phyloP scores from a whole-genome alignment of 257 asterid species.

The Jacaranda mimosifolia region DNA sequence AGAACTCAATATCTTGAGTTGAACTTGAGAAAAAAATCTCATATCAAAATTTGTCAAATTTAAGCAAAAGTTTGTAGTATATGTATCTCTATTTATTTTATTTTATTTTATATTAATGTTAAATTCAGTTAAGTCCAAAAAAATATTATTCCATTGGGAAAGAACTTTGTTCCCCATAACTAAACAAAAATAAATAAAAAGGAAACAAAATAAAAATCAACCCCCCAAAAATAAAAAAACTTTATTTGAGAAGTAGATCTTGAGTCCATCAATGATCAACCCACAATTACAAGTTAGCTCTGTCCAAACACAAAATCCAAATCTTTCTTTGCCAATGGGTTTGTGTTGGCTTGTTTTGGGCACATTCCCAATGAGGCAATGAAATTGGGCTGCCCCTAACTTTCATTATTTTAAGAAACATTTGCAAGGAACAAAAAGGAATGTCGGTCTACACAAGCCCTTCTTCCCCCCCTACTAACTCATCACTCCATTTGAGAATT shows the following conservation, averaged over 20 bases:
- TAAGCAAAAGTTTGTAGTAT: too few species aligned
- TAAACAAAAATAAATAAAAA: too few species aligned
- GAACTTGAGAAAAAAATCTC: too few species aligned
- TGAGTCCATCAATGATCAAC: not conserved
- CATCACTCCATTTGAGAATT: constrained; percentile 16
- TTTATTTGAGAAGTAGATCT: too few species aligned
- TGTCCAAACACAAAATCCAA: constrained; percentile 36
- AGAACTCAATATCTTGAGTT: too few species aligned
- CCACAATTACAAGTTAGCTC: constrained; percentile 32
- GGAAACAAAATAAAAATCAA: not conserved
- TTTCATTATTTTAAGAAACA: constrained; percentile 45
- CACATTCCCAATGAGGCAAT: constrained; percentile 45
- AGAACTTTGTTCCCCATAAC: too few species aligned
- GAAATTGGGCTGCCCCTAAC: constrained; percentile 29
- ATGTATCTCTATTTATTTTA: too few species aligned
- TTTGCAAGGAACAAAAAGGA: constrained; percentile 66
- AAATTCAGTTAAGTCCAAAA: too few species aligned
- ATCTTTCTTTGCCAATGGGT: constrained; percentile 16
- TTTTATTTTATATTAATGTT: too few species aligned
- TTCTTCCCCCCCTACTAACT: not conserved
- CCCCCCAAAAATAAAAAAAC: not conserved
- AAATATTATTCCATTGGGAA: too few species aligned
- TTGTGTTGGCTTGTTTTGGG: constrained; percentile 45
- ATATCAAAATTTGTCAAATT: too few species aligned
- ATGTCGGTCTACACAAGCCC: constrained; percentile 63